A percentile compares a stretch with the other conserved stretches of the same genome.
phyloP scores from a whole-genome alignment of 148 eudicot species.

The Cornus suecica region DNA sequence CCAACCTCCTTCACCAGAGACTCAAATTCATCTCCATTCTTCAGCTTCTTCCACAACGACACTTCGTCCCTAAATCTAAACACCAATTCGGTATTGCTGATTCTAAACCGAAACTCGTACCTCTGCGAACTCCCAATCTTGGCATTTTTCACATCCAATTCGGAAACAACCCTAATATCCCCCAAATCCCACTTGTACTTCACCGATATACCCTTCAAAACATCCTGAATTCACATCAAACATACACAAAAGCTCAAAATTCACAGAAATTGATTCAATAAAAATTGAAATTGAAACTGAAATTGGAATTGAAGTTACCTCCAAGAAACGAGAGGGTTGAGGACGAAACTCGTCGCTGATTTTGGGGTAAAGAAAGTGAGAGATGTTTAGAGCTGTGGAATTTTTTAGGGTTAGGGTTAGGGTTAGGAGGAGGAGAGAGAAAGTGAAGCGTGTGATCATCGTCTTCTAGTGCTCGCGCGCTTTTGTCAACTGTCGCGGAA shows the following conservation, averaged over 20 bases:
- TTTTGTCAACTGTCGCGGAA: slow-evolving; percentile 5
- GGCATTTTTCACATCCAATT: slow-evolving; percentile 34
- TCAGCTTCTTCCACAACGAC: slow-evolving; percentile 40
- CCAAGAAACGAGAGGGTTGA: slow-evolving; percentile 26
- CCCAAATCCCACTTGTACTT: slow-evolving; percentile 43
- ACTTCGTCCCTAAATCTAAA: slow-evolving; percentile 38
- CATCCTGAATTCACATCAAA: slow-evolving; percentile 31
- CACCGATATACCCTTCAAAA: slow-evolving; percentile 37
- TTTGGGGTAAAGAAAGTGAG: slow-evolving; percentile 38
- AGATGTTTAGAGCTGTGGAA: slow-evolving; percentile 30
- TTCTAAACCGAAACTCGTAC: slow-evolving; percentile 33
- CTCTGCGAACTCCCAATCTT: slow-evolving; percentile 27
- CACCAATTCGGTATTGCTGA: slow-evolving; percentile 32
- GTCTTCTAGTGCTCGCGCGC: background rate
- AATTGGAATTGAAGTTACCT: slow-evolving; percentile 12
- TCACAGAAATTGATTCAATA: background rate
- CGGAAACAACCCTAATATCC: slow-evolving; percentile 35
- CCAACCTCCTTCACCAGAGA: slow-evolving; percentile 27
- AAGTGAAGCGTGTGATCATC: background rate
- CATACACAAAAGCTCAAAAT: background rate
- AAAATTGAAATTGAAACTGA: too few relatives aligned
- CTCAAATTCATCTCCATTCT: slow-evolving; percentile 30
- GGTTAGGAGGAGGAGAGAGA: slow-evolving; percentile 11
- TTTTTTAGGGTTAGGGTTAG: slow-evolving; percentile 14
- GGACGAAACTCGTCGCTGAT: slow-evolving; percentile 22